Conservation (phyloP, 202 grass and related monocot genomes). For the Musa balbisiana region DNA sequence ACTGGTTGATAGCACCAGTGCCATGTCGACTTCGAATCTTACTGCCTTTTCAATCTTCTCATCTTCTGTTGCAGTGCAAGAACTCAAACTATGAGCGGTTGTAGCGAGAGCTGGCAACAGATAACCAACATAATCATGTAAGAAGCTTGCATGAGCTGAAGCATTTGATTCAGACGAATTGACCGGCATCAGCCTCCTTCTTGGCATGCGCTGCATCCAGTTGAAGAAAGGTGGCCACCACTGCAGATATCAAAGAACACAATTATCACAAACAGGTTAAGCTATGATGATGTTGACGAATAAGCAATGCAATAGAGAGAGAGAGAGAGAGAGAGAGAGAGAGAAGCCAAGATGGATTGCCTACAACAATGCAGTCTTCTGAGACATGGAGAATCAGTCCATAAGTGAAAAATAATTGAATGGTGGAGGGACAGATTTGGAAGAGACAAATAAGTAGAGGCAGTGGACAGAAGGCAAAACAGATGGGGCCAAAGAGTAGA, state of each 20-base stretch:
- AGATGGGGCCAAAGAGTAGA: background rate
- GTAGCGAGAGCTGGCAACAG: constrained; percentile 17
- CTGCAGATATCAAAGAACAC: no score
- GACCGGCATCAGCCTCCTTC: background rate
- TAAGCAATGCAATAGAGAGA: background rate
- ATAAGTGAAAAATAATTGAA: constrained; percentile 12
- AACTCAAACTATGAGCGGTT: background rate
- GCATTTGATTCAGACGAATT: background rate
- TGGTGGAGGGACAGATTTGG: constrained; percentile 13
- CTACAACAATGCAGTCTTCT: background rate
- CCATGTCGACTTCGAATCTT: constrained; percentile 19
- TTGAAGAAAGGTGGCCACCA: no score
- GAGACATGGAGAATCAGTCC: constrained; percentile 7
- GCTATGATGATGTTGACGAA: background rate
- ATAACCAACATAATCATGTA: background rate
- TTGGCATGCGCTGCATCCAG: background rate
- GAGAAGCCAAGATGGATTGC: background rate
- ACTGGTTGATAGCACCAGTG: background rate
- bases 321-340: background rate
- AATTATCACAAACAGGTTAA: no score
- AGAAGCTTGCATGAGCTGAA: background rate
- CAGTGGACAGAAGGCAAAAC: background rate
- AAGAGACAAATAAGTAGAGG: background rate
- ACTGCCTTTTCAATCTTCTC: background rate
- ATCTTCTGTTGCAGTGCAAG: background rate